These are phyloP conservation scores for Scheffersomyces lignosus DNA, from an alignment of 805 yeast species.

Conservation along the genomic window DNA sequence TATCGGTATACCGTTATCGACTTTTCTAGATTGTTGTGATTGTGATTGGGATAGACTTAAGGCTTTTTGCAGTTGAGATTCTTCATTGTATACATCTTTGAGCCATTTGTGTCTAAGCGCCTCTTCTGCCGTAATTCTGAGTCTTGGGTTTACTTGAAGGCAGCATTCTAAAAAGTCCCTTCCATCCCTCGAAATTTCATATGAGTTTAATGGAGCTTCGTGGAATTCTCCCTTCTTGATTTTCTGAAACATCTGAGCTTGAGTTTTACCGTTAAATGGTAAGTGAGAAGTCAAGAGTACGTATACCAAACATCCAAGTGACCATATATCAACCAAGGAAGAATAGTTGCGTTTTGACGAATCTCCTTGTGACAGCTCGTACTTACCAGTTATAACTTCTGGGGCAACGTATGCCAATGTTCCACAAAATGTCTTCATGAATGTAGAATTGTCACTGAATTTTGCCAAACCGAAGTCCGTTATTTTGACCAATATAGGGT, in stretches of 20 bases:
- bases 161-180: conserved; percentile 68
- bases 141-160: conserved; percentile 72
- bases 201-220: conserved; percentile 68
- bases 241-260: conserved; percentile 75
- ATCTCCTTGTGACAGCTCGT: conserved; percentile 35
- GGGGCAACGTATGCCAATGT: conserved; percentile 97
- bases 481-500: conserved; percentile 87
- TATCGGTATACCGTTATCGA: conserved; percentile 38
- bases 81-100: conserved; percentile 26
- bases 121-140: conserved; percentile 69
- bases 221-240: conserved; percentile 79
- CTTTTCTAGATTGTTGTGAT: conserved; percentile 57
- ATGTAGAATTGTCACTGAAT: conserved; percentile 76
- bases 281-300: conserved; percentile 90
- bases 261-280: conserved; percentile 93
- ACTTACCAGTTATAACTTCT: conserved; percentile 69
- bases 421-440: conserved; percentile 96
- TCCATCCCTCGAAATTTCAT: conserved; percentile 66
- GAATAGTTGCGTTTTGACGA: conserved; percentile 55
- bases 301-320: conserved; percentile 90
- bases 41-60: conserved; percentile 70
- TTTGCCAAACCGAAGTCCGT: conserved; percentile 97
- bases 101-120: conserved; percentile 88
- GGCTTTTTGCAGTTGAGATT: conserved; percentile 32
- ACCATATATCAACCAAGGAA: conserved; percentile 94